phyloP scores from a whole-genome alignment of 2,329 filamentous ascomycete genomes.

The Monosporascus sp. region DNA sequence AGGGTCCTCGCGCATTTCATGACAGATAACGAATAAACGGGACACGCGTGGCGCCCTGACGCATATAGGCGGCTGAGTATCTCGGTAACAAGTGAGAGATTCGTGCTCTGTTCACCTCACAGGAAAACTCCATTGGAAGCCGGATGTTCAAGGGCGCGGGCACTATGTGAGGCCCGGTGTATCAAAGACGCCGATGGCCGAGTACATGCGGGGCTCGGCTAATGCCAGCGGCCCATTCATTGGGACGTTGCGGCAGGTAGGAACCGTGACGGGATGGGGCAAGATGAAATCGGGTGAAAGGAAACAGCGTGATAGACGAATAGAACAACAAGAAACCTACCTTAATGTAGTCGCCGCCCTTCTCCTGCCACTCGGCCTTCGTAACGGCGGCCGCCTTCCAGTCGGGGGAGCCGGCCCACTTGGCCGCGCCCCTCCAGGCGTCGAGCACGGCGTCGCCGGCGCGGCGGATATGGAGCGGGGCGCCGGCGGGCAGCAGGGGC shows the following conservation, averaged over 20 bases:
- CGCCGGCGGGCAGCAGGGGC: slow-evolving; percentile 64
- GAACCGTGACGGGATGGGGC: not conserved
- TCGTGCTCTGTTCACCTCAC: too few relatives aligned
- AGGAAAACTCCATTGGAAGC: too few relatives aligned
- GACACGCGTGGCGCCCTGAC: too few relatives aligned
- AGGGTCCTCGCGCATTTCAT: too few relatives aligned
- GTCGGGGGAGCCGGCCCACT: slow-evolving; percentile 64
- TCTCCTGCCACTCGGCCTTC: slow-evolving; percentile 81
- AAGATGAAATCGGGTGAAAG: not conserved
- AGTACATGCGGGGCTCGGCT: too few relatives aligned
- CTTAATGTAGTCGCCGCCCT: slow-evolving; percentile 91
- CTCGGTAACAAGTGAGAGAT: too few relatives aligned
- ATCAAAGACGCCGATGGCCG: too few relatives aligned
- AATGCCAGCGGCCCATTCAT: not conserved
- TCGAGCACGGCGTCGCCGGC: slow-evolving; percentile 76
- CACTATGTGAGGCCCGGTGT: too few relatives aligned
- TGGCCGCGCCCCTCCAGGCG: slow-evolving; percentile 88
- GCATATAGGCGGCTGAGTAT: too few relatives aligned
- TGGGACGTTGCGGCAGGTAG: too few relatives aligned
- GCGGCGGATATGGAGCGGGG: slow-evolving; percentile 63
- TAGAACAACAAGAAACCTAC: slow-evolving; percentile 35
- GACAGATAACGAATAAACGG: too few relatives aligned
- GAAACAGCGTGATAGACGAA: slow-evolving; percentile 6
- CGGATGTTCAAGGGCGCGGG: too few relatives aligned
- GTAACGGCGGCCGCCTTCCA: slow-evolving; percentile 65